Conservation (phyloP, 1,284 basidiomycete genomes). For the Trichosporon ovoides region DNA sequence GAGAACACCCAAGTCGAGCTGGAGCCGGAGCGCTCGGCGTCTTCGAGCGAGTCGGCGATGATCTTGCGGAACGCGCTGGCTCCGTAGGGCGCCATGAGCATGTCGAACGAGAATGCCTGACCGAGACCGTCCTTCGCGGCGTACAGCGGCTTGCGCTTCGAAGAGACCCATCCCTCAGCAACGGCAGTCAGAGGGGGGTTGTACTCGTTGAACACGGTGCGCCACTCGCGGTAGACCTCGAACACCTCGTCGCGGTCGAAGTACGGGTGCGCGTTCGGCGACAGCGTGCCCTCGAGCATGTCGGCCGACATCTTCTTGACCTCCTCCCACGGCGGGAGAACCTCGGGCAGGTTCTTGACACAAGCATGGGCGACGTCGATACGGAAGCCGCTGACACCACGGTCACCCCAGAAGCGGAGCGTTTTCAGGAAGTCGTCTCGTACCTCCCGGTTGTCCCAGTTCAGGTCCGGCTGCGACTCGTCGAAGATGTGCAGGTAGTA, state of each 20-base stretch:
- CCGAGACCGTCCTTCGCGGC: conserved; percentile 33
- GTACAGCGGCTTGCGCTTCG: conserved; percentile 36
- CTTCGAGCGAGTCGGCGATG: conserved; percentile 28
- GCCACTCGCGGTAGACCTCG: conserved; percentile 39
- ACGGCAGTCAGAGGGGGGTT: conserved; percentile 42
- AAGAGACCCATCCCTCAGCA: conserved; percentile 40
- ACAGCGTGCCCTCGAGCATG: conserved; percentile 22
- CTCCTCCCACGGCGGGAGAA: conserved; percentile 15
- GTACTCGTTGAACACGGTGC: conserved; percentile 43
- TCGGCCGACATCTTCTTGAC: conserved; percentile 12
- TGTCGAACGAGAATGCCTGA: conserved; percentile 44
- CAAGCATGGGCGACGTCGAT: conserved; percentile 40
- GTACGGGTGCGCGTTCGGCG: conserved; percentile 26
- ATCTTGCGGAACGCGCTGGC: conserved; percentile 17
- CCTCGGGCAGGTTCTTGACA: conserved; percentile 23
- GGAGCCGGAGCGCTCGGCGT: conserved; percentile 22
- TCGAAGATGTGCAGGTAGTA: conserved; percentile 71
- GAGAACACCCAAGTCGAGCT: conserved; percentile 43
- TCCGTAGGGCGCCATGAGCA: conserved; percentile 36
- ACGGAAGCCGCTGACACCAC: conserved; percentile 69
- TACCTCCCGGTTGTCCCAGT: conserved; percentile 67
- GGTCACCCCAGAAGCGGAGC: conserved; percentile 68
- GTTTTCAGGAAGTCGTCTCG: conserved; percentile 60
- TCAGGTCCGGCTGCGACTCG: conserved; percentile 67
- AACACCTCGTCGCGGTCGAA: conserved; percentile 37